These are phyloP conservation scores for Podospora tetraspora DNA, from an alignment of 495 filamentous ascomycete species.

Conservation along the genomic window DNA sequence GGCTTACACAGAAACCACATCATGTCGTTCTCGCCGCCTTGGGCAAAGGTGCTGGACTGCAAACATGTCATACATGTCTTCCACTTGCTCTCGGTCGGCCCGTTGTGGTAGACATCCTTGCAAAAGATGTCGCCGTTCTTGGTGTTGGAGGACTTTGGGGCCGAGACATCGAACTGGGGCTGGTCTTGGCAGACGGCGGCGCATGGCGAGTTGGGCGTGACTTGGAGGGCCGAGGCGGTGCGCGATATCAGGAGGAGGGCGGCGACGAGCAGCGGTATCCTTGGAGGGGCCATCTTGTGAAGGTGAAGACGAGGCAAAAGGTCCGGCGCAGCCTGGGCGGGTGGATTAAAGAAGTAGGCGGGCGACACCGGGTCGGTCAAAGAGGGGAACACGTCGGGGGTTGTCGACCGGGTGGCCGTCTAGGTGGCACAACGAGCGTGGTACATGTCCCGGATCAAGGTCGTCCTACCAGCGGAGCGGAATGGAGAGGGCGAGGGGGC, in stretches of 20 bases:
- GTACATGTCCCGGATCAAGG: constrained; percentile 7
- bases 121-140: constrained; percentile 43
- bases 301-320: background rate
- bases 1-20: constrained; percentile 50
- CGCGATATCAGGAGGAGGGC: constrained; percentile 22
- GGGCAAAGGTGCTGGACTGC: constrained; percentile 43
- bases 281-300: constrained; percentile 15
- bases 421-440: background rate
- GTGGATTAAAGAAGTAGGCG: constrained; percentile 8
- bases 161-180: constrained; percentile 33
- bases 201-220: constrained; percentile 50
- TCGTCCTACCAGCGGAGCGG: constrained; percentile 5
- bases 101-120: constrained; percentile 35
- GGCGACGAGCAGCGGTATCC: constrained; percentile 11
- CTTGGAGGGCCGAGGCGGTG: constrained; percentile 37
- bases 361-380: constrained; percentile 12
- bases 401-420: no score
- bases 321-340: constrained; percentile 25
- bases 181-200: constrained; percentile 42
- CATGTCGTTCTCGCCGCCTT: constrained; percentile 43
- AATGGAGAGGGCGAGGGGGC: background rate
- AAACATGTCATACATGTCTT: constrained; percentile 48
- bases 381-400: no score
- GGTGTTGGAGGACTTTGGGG: constrained; percentile 42
- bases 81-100: constrained; percentile 39